Percentiles rank a stretch among this genome's conserved stretches.
These are phyloP conservation scores for Tylopilus cervinicoccineus DNA, from an alignment of 768 basidiomycete genomes.

Conservation along the genomic window DNA sequence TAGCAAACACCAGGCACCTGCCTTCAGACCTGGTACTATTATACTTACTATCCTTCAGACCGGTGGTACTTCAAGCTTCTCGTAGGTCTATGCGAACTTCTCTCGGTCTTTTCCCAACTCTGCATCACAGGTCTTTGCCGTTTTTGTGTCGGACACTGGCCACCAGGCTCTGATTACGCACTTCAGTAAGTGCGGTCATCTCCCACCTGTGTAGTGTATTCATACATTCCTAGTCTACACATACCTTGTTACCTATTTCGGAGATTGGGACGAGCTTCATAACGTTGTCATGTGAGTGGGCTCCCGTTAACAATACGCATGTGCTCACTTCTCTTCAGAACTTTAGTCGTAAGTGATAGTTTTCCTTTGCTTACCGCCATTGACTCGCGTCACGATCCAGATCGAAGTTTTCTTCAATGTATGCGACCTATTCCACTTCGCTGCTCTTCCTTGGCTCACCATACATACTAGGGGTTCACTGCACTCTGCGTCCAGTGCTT, in stretches of 20 bases:
- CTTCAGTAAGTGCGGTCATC: conserved; percentile 30
- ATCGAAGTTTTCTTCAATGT: conserved; percentile 51
- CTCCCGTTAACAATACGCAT: background rate
- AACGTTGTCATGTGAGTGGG: conserved; percentile 1
- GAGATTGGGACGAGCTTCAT: conserved; percentile 12
- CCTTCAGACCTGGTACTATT: conserved; percentile 56
- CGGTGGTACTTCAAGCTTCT: conserved; percentile 44
- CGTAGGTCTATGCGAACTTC: conserved; percentile 30
- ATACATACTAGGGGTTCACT: conserved; percentile 33
- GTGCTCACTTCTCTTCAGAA: background rate
- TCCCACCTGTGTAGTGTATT: background rate
- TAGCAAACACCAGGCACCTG: conserved; percentile 41
- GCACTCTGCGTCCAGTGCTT: conserved; percentile 54
- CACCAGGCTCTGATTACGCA: conserved; percentile 56
- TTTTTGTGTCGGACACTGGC: conserved; percentile 48
- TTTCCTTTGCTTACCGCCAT: background rate
- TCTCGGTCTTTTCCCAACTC: background rate
- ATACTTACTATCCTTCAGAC: conserved; percentile 46
- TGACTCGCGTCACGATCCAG: conserved; percentile 23
- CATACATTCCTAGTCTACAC: conserved; percentile 39
- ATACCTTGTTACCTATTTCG: conserved; percentile 43
- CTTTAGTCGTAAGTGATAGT: background rate
- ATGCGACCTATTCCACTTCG: background rate
- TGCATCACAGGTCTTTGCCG: conserved; percentile 40
- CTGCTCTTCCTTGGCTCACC: background rate